Conservation (phyloP, 1,284 basidiomycete genomes). For the Rhodotorula mucilaginosa region DNA sequence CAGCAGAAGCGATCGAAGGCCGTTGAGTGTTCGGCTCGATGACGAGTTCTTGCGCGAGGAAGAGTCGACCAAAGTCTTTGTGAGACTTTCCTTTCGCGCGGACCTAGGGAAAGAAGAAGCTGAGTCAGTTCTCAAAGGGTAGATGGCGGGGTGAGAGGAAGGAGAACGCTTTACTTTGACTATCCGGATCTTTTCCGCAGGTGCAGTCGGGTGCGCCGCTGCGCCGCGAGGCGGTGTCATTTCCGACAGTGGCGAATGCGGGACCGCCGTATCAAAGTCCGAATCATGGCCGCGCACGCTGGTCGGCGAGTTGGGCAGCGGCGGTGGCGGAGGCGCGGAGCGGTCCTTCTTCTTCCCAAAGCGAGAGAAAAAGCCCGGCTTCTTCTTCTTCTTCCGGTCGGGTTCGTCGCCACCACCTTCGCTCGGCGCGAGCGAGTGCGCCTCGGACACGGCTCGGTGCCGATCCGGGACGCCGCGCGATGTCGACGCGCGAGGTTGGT, state of each 20-base stretch:
- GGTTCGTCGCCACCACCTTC: neutral
- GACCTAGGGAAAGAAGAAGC: constrained; percentile 7
- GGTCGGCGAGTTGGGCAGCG: neutral
- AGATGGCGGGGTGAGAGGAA: neutral
- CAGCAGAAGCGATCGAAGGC: neutral
- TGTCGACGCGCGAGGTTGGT: neutral
- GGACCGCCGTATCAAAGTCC: neutral
- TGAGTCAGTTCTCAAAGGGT: neutral
- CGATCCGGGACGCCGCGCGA: neutral
- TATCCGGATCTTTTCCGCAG: neutral
- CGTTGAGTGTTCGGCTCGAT: constrained; percentile 10
- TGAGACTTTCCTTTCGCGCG: constrained; percentile 32
- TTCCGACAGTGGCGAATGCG: neutral
- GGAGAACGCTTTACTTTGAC: constrained; percentile 13
- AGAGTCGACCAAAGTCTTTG: constrained; percentile 44
- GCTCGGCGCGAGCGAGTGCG: neutral
- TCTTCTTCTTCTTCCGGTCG: constrained; percentile 2
- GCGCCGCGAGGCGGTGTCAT: neutral
- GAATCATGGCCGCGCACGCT: neutral
- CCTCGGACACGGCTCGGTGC: neutral
- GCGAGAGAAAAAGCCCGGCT: constrained; percentile 6
- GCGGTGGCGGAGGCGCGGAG: neutral
- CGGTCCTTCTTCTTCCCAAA: neutral
- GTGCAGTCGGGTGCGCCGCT: neutral
- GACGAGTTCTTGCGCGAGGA: constrained; percentile 48